These are phyloP conservation scores for Magnaporthales sp. DNA, from an alignment of 2,329 filamentous ascomycete genomes.

Conservation along the genomic window DNA sequence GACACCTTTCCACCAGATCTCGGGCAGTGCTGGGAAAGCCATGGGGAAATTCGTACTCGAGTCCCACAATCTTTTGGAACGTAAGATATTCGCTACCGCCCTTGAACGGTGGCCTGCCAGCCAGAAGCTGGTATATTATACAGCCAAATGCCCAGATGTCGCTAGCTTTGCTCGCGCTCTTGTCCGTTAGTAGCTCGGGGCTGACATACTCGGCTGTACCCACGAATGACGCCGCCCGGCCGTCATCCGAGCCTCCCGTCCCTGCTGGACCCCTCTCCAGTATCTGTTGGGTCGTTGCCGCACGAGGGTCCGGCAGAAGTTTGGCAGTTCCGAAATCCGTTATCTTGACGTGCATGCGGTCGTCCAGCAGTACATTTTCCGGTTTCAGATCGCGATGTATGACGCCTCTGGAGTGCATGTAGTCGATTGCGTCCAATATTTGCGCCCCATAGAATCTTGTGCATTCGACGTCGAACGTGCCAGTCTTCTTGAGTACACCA, in stretches of 20 bases:
- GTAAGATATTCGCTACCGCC: slow-evolving; percentile 92
- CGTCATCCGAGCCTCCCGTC: slow-evolving; percentile 38
- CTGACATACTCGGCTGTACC: slow-evolving; percentile 98
- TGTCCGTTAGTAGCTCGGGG: slow-evolving; percentile 91
- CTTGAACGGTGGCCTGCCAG: slow-evolving; percentile 96
- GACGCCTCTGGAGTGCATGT: slow-evolving; percentile 94
- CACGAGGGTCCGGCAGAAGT: slow-evolving; percentile 57
- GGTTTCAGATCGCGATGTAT: slow-evolving; percentile 96
- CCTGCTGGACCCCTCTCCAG: slow-evolving; percentile 24
- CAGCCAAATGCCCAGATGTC: slow-evolving; percentile 98
- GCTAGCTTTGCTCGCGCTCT: slow-evolving; percentile 94
- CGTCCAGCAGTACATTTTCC: slow-evolving; percentile 91
- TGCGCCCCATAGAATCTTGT: slow-evolving; percentile 90
- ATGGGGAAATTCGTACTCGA: slow-evolving; percentile 88
- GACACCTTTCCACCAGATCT: slow-evolving; percentile 80
- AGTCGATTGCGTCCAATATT: slow-evolving; percentile 91
- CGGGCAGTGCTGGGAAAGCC: slow-evolving; percentile 81
- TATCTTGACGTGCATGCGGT: slow-evolving; percentile 96
- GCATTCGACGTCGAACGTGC: slow-evolving; percentile 92
- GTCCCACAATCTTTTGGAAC: slow-evolving; percentile 92
- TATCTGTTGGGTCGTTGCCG: slow-evolving; percentile 32
- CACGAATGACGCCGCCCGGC: slow-evolving; percentile 86
- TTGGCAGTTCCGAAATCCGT: slow-evolving; percentile 99
- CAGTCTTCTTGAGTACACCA: slow-evolving; percentile 86
- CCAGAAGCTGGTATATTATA: slow-evolving; percentile 91